Evolutionary conservation across 108 stramenopile species (phyloP).

Genomic region (Nitzschia palea): DNA sequence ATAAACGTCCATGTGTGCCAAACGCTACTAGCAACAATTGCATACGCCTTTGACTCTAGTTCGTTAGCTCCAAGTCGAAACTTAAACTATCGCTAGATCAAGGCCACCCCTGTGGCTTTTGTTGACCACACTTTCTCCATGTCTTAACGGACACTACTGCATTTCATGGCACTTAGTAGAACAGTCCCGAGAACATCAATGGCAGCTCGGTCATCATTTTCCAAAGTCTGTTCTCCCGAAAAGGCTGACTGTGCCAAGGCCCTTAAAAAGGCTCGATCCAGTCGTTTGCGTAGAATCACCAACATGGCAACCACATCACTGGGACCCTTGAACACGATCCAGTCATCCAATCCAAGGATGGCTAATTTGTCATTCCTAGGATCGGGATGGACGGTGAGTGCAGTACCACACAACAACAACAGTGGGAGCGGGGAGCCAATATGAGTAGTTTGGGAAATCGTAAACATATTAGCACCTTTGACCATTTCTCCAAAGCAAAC

Average conservation of each 20-base stretch:
- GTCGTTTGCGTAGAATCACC: conserved; percentile 56
- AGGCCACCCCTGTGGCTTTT: background rate
- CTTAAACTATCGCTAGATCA: background rate
- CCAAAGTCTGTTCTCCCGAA: conserved; percentile 2
- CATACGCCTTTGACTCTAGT: too few relatives aligned
- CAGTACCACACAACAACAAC: conserved; percentile 64
- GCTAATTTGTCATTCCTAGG: conserved; percentile 23
- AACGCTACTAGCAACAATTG: background rate
- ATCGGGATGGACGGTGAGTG: conserved; percentile 44
- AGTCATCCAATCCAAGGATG: conserved; percentile 65
- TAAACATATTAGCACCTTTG: conserved; percentile 58
- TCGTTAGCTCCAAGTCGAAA: background rate
- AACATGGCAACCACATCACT: conserved; percentile 41
- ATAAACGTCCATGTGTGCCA: background rate
- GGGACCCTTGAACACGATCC: conserved; percentile 61
- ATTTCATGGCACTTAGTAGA: conserved; percentile 44
- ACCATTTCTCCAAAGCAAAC: conserved; percentile 71
- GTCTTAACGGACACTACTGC: conserved; percentile 15
- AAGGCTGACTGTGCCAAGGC: conserved; percentile 52
- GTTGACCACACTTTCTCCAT: background rate
- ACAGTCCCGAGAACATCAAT: conserved; percentile 49
- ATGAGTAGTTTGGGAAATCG: conserved; percentile 66
- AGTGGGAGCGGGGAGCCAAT: conserved; percentile 62
- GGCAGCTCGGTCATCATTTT: conserved; percentile 38
- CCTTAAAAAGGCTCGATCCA: conserved; percentile 52